Evolutionary conservation across 169 alveolate species (phyloP), one percentile per base, ranked within the genome.

Genomic region (Fabrea salina): DNA sequence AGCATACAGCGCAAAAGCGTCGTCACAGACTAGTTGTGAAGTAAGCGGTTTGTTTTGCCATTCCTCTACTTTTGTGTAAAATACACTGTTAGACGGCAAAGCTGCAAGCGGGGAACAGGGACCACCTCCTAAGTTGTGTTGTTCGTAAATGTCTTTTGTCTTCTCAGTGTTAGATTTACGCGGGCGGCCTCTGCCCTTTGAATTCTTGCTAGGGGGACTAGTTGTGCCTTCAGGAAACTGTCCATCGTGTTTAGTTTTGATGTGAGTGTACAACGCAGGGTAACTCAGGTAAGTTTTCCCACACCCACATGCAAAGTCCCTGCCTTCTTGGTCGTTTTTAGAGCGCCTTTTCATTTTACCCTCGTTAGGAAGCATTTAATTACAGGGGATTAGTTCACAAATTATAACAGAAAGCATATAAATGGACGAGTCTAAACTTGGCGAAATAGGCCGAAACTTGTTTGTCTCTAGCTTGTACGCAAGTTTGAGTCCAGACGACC

Each of bases 221-320:
- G 90, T 87, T 44, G 84, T 80, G 11, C n/a, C n/a, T n/a, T n/a
- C n/a, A n/a, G 53, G 53, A 8, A 44, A 11, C 19, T 44, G 8
- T 44, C 53, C 53, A 44, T 44, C 53, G 72, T 87, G 95, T 78
- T 90, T 86, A 13, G 88, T 81, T 84, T 88, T 93, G 70, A 87
- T 85, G 78, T 93, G 97, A 22, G 97, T 91, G 72, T 93, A 93
- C 41, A 91, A 76, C 4, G 97, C 97, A 13, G 95, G 96, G 71
- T 93, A 93, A 30, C 91, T 77, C 35, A 93, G 74, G 77, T 93
- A 93, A 30, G 91, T 91, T 67, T 89, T 89, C 22, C 95, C 96
- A 75, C 97, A 93, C 2, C 89, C 88, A 75, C 97, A 93, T 53
- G 76, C 76, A 79, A 80, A 89, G 85, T 89, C 92, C 79, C 97